A percentile compares a stretch with the other conserved stretches of the same genome.
Conservation (phyloP, 805 yeast genomes). For the Metschnikowia baotianmanensis region DNA sequence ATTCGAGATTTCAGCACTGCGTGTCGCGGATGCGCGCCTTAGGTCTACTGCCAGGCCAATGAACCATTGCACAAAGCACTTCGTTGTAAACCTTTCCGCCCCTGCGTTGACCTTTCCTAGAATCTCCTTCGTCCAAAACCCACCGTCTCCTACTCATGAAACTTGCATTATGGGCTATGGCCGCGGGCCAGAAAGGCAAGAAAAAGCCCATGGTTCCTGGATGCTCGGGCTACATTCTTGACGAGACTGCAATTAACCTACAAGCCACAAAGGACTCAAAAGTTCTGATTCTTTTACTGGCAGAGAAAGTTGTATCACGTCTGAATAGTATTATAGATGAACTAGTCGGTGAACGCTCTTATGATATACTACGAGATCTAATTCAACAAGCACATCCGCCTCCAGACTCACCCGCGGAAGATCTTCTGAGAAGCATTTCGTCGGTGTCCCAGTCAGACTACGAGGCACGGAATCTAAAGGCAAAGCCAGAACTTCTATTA, state of each 20-base stretch:
- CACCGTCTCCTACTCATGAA: conserved; percentile 1
- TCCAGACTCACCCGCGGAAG: conserved; percentile 4
- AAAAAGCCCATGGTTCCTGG: conserved; percentile 44
- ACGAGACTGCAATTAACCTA: conserved; percentile 31
- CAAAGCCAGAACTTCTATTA: conserved; percentile 11
- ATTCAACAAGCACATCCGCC: conserved; percentile 39
- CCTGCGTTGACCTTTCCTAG: too few species aligned
- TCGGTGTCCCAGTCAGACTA: conserved; percentile 4
- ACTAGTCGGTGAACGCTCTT: conserved; percentile 36
- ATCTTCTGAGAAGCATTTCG: conserved; percentile 4
- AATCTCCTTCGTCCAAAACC: too few species aligned
- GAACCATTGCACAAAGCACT: neutral
- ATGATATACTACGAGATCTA: conserved; percentile 37
- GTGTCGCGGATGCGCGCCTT: conserved; percentile 1
- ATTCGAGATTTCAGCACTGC: too few species aligned
- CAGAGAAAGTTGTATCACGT: conserved; percentile 5
- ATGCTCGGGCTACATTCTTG: conserved; percentile 49
- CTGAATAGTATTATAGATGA: conserved; percentile 14
- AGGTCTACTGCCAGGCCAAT: neutral
- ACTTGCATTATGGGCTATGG: conserved; percentile 31
- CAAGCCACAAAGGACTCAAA: conserved; percentile 37
- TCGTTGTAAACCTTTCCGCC: neutral
- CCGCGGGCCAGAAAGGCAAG: conserved; percentile 28
- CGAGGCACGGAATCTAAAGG: conserved; percentile 4
- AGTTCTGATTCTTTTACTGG: conserved; percentile 20